phyloP scores from a whole-genome alignment of 2,329 filamentous ascomycete genomes.

The Oidium heveae region DNA sequence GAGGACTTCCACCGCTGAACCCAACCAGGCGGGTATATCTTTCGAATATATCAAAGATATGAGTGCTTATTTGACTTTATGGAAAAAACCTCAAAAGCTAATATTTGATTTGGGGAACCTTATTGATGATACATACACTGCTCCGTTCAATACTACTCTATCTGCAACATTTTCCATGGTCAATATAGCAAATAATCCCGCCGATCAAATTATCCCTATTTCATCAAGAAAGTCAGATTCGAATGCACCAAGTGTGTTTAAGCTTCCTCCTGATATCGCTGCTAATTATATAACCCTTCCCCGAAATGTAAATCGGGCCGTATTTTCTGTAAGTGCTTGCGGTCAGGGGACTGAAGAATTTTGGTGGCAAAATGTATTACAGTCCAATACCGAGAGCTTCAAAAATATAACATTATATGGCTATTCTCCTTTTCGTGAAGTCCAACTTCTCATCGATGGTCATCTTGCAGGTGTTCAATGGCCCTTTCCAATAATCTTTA shows the following conservation, averaged over 20 bases:
- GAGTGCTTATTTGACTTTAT: conserved; percentile 42
- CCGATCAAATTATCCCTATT: conserved; percentile 42
- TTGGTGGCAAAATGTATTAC: conserved; percentile 59
- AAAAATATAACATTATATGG: conserved; percentile 34
- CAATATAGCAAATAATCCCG: conserved; percentile 20
- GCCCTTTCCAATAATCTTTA: conserved; percentile 67
- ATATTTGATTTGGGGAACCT: conserved; percentile 63
- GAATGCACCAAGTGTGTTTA: conserved; percentile 38
- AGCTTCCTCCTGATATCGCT: conserved; percentile 35
- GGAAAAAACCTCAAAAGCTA: conserved; percentile 41
- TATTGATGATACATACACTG: conserved; percentile 46
- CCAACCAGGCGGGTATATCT: conserved; percentile 40
- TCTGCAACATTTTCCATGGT: conserved; percentile 45
- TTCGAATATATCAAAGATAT: conserved; percentile 64
- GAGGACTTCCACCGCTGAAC: conserved; percentile 61
- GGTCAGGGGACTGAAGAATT: conserved; percentile 60
- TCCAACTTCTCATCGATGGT: conserved; percentile 52
- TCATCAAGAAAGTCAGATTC: conserved; percentile 26
- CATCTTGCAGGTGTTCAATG: conserved; percentile 48
- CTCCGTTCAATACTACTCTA: conserved; percentile 45
- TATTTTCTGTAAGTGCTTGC: conserved; percentile 52
- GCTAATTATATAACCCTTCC: conserved; percentile 36
- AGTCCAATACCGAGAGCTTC: conserved; percentile 34
- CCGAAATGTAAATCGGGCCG: conserved; percentile 37
- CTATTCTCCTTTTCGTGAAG: conserved; percentile 50